These are phyloP conservation scores for Xanthoconium separans DNA, from an alignment of 1,284 basidiomycete genomes.

Conservation along the genomic window DNA sequence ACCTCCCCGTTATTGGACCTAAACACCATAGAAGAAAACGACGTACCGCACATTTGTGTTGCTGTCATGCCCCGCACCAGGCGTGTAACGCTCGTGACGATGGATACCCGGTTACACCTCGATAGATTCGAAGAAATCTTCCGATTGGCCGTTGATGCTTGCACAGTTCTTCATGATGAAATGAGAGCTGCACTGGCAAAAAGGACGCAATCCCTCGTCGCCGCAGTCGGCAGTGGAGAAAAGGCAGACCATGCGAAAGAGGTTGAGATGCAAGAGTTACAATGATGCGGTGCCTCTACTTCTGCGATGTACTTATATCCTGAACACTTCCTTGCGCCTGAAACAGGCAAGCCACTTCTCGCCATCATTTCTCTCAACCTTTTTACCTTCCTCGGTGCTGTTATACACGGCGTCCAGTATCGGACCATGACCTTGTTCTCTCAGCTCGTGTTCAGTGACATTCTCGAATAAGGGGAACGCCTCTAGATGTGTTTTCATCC, in stretches of 20 bases:
- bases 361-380: slow-evolving; percentile 91
- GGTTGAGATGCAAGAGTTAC: slow-evolving; percentile 32
- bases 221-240: slow-evolving; percentile 40
- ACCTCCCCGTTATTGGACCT: slow-evolving; percentile 84
- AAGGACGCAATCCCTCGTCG: slow-evolving; percentile 63
- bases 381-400: slow-evolving; percentile 95
- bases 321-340: slow-evolving; percentile 52
- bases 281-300: slow-evolving; percentile 22
- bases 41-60: slow-evolving; percentile 85
- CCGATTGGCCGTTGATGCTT: slow-evolving; percentile 74
- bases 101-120: slow-evolving; percentile 94
- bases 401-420: slow-evolving; percentile 81
- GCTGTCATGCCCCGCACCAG: slow-evolving; percentile 84
- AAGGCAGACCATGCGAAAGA: slow-evolving; percentile 26
- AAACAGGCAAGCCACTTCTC: slow-evolving; percentile 90
- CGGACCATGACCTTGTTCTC: slow-evolving; percentile 65
- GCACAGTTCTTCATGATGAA: slow-evolving; percentile 77
- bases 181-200: slow-evolving; percentile 76
- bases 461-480: slow-evolving; percentile 86
- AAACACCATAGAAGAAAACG: slow-evolving; percentile 85
- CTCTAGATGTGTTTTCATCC: slow-evolving; percentile 91
- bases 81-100: slow-evolving; percentile 84
- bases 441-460: slow-evolving; percentile 75
- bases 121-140: slow-evolving; percentile 93
- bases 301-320: slow-evolving; percentile 6